Evolutionary conservation across 2,329 filamentous ascomycete genomes (phyloP).

Genomic region (Aspergillus proliferans): DNA sequence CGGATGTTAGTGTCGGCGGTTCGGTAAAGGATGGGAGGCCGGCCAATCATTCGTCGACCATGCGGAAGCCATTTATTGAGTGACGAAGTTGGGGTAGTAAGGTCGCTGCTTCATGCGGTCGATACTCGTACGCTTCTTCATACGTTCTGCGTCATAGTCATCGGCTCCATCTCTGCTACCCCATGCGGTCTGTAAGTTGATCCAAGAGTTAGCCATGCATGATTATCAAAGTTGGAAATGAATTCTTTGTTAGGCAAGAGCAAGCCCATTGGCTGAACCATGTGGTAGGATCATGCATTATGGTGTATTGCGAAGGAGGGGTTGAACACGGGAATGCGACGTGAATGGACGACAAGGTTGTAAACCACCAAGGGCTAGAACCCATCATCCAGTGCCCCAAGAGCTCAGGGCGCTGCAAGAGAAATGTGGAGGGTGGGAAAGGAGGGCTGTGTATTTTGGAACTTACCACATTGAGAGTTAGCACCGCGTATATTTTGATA

Average conservation of each 20-base stretch:
- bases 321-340: too few relatives aligned
- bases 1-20: not conserved
- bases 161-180: constrained; percentile 90
- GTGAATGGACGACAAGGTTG: too few relatives aligned
- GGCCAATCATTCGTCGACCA: constrained; percentile 10
- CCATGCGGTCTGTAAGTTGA: constrained; percentile 70
- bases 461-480: constrained; percentile 76
- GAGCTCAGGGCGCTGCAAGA: constrained; percentile 2
- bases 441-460: constrained; percentile 7
- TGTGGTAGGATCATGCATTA: too few relatives aligned
- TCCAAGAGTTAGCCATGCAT: constrained; percentile 12
- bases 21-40: not conserved
- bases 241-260: too few relatives aligned
- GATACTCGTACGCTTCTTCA: constrained; percentile 43
- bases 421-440: not conserved
- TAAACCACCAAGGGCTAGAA: too few relatives aligned
- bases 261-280: too few relatives aligned
- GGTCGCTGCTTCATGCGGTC: constrained; percentile 27
- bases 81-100: constrained; percentile 27
- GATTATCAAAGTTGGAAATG: not conserved
- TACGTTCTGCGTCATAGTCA: constrained; percentile 67
- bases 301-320: too few relatives aligned
- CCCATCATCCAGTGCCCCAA: not conserved
- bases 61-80: constrained; percentile 15
- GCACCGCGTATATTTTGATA: constrained; percentile 83